Evolutionary conservation across 73 alveolate genomes (phyloP), one percentile per base, ranked within the genome.

Genomic region (Breviolum minutum): DNA sequence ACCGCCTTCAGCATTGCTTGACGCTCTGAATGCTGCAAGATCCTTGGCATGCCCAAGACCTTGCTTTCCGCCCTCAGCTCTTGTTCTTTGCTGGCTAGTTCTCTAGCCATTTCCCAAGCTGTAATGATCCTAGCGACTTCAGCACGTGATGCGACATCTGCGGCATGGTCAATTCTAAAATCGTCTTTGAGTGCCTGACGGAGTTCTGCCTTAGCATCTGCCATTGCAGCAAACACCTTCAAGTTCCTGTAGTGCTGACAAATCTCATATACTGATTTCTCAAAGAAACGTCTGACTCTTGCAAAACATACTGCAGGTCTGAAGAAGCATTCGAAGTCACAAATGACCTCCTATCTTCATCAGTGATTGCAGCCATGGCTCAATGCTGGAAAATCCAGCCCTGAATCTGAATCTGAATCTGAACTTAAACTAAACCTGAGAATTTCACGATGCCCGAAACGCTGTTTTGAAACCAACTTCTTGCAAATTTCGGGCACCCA

Each of bases 1-100:
- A 76, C 86, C 8, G 86, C 86, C 40, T 76, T 76, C 60, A 76
- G 17, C 86, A 76, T 76, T 7, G 86, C 86, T 48, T 76, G 86
- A 16, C 86, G 27, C 60, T 76, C 86, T 16, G 86, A 26, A 16
- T 26, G 61, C 40, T 76, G 61, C 2, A 76, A 3, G 7, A 26
- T 76, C 61, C 86, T 24, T 20, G 86, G 86, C 61, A 26, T 16
- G 0, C 86, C 86, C 6, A 76, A 48, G 7, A 76, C 86, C 86
- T 76, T 76, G 3, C 60, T 16, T 7, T 76, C 86, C 60, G 61
- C 86, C 60, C 86, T 1, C 1, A 29, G 30, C 40, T 76, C 60
- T 5, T 16, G 26, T n/a, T 29, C 89, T n/a, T n/a, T 80, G 64
- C 12, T 11, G n/a, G 60, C 17, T n/a, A 80, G 27, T 5, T 80